A percentile compares a stretch with the other conserved stretches of the same genome.
These are phyloP conservation scores for Penicillium tannophilum DNA, from an alignment of 495 filamentous ascomycete genomes.

Conservation along the genomic window DNA sequence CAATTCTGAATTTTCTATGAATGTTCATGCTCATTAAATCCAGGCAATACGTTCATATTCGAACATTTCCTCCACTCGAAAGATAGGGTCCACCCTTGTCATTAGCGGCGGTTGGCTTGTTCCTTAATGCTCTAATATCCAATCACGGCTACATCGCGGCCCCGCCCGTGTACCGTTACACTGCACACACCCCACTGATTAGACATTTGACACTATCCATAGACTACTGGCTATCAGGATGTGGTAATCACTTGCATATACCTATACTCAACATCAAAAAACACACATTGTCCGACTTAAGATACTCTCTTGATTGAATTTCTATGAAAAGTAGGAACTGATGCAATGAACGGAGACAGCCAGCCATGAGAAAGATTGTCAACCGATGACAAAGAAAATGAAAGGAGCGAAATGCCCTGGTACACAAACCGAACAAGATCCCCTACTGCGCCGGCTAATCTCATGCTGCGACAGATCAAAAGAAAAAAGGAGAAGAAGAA, in stretches of 20 bases:
- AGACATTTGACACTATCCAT: not conserved
- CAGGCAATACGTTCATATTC: too few species aligned
- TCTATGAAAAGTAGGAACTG: constrained; percentile 6
- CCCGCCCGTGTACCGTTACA: constrained; percentile 2
- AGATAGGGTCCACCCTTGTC: not conserved
- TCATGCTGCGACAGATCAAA: constrained; percentile 19
- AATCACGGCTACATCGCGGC: constrained; percentile 10
- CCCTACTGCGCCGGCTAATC: constrained; percentile 28
- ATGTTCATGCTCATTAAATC: too few species aligned
- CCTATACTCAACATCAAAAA: too few species aligned
- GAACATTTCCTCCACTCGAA: too few species aligned
- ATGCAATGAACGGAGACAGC: constrained; percentile 11
- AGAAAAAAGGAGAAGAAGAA: constrained; percentile 8
- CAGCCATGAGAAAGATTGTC: constrained; percentile 14
- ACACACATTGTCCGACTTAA: too few species aligned
- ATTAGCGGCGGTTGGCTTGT: constrained; percentile 18
- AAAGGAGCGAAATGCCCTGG: not conserved
- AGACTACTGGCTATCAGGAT: not conserved
- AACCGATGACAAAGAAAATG: constrained; percentile 4
- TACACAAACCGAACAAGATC: constrained; percentile 3
- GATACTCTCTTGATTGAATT: constrained; percentile 2
- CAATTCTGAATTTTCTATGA: too few species aligned
- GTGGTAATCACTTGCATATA: not conserved
- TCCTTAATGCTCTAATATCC: constrained; percentile 8
- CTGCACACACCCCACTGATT: not conserved